Evolutionary conservation across 306 rosid species (phyloP).

Genomic region (Ormosia emarginata): DNA sequence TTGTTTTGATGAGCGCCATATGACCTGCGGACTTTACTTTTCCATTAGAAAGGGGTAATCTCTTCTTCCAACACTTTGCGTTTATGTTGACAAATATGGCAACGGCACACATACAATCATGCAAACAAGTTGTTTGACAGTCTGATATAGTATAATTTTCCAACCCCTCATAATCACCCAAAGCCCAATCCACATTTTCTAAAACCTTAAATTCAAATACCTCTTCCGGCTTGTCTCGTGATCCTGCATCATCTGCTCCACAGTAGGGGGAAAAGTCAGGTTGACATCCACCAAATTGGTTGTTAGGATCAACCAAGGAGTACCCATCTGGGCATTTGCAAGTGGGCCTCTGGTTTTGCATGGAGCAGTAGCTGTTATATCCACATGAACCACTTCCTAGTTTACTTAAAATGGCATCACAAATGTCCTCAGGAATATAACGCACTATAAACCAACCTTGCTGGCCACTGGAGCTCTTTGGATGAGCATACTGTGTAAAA

Average conservation of each 20-base stretch:
- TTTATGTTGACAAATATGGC: not conserved
- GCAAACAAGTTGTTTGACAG: constrained; percentile 27
- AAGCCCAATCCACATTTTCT: constrained; percentile 19
- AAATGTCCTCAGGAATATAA: constrained; percentile 26
- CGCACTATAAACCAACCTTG: constrained; percentile 22
- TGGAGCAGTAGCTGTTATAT: constrained; percentile 38
- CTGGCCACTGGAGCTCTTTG: too few relatives aligned
- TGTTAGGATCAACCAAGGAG: constrained; percentile 27
- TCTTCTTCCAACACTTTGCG: constrained; percentile 35
- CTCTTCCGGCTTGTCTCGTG: not conserved
- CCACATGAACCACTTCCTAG: constrained; percentile 37
- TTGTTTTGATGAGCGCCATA: constrained; percentile 12
- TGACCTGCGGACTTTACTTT: not conserved
- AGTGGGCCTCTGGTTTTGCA: constrained; percentile 27
- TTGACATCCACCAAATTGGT: constrained; percentile 38
- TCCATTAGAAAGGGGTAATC: constrained; percentile 38
- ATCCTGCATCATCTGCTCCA: constrained; percentile 20
- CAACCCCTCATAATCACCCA: constrained; percentile 33
- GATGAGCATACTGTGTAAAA: constrained; percentile 54
- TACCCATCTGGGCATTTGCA: constrained; percentile 38
- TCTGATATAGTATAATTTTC: not conserved
- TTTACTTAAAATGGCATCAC: not conserved
- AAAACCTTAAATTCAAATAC: constrained; percentile 5
- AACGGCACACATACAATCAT: constrained; percentile 37
- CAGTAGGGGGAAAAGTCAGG: constrained; percentile 31